A percentile compares a stretch with the other conserved stretches of the same genome.
Conservation (phyloP, 1,284 basidiomycete species). For the Afroboletus lepidellus region DNA sequence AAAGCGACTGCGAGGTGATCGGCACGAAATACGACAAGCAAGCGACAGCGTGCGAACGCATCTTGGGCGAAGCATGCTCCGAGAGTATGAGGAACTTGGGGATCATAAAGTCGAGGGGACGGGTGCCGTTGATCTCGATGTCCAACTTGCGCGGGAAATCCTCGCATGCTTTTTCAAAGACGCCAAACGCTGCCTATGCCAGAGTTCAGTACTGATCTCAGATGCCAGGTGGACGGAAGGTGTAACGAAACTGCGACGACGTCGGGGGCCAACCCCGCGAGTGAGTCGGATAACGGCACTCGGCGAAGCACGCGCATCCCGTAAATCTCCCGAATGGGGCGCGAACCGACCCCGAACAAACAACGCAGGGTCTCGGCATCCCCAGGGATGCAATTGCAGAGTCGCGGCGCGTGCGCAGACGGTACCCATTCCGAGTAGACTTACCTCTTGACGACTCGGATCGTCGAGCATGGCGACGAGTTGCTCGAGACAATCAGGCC, state of each 20-base stretch:
- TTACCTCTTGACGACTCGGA: conserved; percentile 80
- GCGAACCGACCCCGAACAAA: conserved; percentile 9
- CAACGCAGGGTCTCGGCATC: conserved; percentile 3
- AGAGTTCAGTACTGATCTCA: conserved; percentile 23
- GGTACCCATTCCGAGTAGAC: neutral
- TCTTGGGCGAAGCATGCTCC: conserved; percentile 80
- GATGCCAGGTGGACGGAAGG: neutral
- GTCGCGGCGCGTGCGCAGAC: neutral
- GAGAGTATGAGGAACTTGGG: conserved; percentile 90
- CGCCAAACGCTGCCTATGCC: conserved; percentile 86
- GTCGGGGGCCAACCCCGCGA: conserved; percentile 2
- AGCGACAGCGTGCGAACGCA: conserved; percentile 92
- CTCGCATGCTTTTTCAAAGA: conserved; percentile 94
- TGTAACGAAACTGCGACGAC: conserved; percentile 2
- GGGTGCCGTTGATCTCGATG: conserved; percentile 83
- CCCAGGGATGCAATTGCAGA: conserved; percentile 1
- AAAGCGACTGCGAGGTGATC: conserved; percentile 80
- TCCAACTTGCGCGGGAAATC: conserved; percentile 96
- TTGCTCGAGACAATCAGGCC: conserved; percentile 88
- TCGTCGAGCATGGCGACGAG: conserved; percentile 81
- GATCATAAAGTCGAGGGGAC: conserved; percentile 91
- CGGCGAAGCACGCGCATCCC: conserved; percentile 1
- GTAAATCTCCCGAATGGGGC: conserved; percentile 8
- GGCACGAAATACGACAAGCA: conserved; percentile 94
- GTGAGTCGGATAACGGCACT: conserved; percentile 6